Percentiles rank a stretch among this genome's conserved stretches.
Conservation (phyloP, 2,329 filamentous ascomycete genomes). For the Fusarium sp. region DNA sequence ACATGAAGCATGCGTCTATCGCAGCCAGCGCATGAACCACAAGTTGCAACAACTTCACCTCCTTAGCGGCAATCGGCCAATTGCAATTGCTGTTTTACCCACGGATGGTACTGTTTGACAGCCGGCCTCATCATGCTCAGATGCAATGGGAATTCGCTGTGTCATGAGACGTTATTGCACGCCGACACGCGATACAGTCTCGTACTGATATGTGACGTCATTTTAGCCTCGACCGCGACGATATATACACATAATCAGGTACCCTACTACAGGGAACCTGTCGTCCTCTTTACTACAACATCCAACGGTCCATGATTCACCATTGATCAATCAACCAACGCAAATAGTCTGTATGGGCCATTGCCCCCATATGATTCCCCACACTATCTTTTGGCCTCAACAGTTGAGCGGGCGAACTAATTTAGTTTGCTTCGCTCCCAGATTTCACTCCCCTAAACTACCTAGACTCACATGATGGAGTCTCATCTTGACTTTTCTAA, state of each 20-base stretch:
- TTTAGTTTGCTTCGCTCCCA: too few species aligned
- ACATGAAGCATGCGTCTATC: conserved; percentile 21
- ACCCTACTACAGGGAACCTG: neutral
- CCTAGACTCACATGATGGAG: neutral
- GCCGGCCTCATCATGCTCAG: neutral
- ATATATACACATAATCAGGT: neutral
- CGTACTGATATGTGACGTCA: conserved; percentile 28
- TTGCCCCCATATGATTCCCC: neutral
- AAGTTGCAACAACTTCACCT: conserved; percentile 21
- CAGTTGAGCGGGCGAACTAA: too few species aligned
- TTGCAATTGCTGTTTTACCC: conserved; percentile 4
- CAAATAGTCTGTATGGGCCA: neutral
- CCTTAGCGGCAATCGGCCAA: conserved; percentile 23
- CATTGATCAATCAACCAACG: neutral
- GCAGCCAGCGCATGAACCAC: conserved; percentile 27
- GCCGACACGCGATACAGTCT: conserved; percentile 18
- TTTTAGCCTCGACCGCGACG: neutral
- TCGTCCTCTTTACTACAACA: conserved; percentile 4
- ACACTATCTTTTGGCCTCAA: too few species aligned
- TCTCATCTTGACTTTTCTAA: neutral
- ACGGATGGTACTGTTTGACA: conserved; percentile 2
- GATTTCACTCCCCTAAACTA: neutral
- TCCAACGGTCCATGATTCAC: conserved; percentile 17
- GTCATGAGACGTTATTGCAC: conserved; percentile 2
- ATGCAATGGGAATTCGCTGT: neutral